A percentile compares a stretch with the other conserved stretches of the same genome.
These are phyloP conservation scores for Dictyophora rubrovolvata DNA, from an alignment of 768 basidiomycete species.

Conservation along the genomic window DNA sequence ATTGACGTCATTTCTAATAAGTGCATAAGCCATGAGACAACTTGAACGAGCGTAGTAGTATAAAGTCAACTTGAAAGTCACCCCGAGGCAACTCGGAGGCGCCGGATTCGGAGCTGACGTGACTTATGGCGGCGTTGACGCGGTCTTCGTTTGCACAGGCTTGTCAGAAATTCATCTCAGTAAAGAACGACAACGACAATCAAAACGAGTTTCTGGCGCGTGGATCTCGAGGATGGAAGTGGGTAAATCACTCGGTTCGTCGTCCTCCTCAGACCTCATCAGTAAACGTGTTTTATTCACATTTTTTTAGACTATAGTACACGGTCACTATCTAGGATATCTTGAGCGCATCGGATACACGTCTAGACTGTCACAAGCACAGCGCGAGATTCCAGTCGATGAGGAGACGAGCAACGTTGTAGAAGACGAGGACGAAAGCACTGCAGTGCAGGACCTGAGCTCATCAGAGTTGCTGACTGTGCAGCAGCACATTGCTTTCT, in stretches of 20 bases:
- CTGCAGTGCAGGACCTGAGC: slow-evolving; percentile 20
- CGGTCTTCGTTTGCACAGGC: slow-evolving; percentile 51
- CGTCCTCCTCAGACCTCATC: neutral
- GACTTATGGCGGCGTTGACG: slow-evolving; percentile 34
- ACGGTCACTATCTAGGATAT: slow-evolving; percentile 40
- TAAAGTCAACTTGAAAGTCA: too few relatives aligned
- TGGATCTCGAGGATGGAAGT: slow-evolving; percentile 37
- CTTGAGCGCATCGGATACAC: slow-evolving; percentile 31
- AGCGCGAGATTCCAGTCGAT: neutral
- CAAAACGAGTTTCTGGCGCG: neutral
- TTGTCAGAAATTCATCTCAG: slow-evolving; percentile 40
- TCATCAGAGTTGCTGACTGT: slow-evolving; percentile 18
- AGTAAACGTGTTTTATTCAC: slow-evolving; percentile 7
- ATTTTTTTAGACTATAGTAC: slow-evolving; percentile 24
- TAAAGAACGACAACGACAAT: slow-evolving; percentile 12
- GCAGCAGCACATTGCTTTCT: slow-evolving; percentile 66
- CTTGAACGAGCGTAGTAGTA: too few relatives aligned
- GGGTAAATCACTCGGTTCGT: slow-evolving; percentile 52
- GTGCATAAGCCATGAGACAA: neutral
- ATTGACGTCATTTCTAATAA: too few relatives aligned
- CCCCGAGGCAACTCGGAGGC: neutral
- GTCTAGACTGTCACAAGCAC: slow-evolving; percentile 11
- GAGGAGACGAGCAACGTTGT: slow-evolving; percentile 9
- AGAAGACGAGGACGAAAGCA: slow-evolving; percentile 27
- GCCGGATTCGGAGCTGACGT: neutral